Base-by-base conservation (phyloP, 139 green algal genomes). In the Chlamydomonas sp. region DNA sequence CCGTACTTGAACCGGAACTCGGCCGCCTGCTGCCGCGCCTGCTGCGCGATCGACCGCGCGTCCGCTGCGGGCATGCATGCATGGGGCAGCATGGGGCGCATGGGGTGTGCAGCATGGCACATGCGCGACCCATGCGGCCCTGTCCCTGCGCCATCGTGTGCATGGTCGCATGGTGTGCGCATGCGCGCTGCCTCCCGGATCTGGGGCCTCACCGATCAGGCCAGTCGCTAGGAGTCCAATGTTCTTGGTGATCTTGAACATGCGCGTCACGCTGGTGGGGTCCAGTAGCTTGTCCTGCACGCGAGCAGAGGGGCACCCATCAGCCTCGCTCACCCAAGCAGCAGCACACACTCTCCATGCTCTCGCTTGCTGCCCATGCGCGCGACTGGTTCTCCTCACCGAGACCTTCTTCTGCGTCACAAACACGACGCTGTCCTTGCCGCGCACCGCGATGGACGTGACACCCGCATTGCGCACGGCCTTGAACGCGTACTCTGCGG, bases 401-500 rank as follows among this genome's bases (percentile, higher is more conserved):
- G 89, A 84, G 1, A 94, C 88, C 67, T 92, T 92, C 66, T 91
- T 91, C 70, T 96, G 90, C 22, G 94, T 97, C 0, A 98, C 93
- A 29, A 97, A 85, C 28, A 86, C 89, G 0, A 97, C 92, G 60
- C 65, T 87, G 77, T 99, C 95, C 26, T 88, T 90, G 24, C 93
- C 95, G 0, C 93, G 83, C 28, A 99, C 85, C 1, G 76, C 95
- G 34, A 99, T 93, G 50, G 82, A 91, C 0, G 92, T 99, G n/a
- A 92, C 77, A 1, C 95, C 95, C 0, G 71, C 79, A 2, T 88
- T 81, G 68, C 96, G 94, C 2, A 96, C 92, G 8, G 95, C 93
- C 71, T 99, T 98, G 83, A 99, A 99, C 0, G 94, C 94, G 85
- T 99, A 99, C 79, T 99, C 94, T 97, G 86, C 66, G n/a, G n/a